Evolutionary conservation across 1,284 basidiomycete genomes (phyloP).

Genomic region (Cryptococcus sp.): DNA sequence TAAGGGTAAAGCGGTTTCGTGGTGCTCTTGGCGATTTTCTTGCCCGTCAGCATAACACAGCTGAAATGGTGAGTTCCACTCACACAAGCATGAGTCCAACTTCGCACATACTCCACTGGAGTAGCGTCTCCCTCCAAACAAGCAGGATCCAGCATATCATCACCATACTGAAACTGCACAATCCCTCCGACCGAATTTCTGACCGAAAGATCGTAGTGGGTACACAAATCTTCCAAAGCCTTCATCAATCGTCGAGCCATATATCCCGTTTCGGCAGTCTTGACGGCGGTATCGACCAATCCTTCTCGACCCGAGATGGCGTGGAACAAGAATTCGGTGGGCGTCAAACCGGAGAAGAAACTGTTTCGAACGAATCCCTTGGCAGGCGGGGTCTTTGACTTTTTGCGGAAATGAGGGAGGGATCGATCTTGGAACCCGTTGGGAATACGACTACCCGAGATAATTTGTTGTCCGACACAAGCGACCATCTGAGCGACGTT

Average conservation of each 20-base stretch:
- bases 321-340: slow-evolving; percentile 98
- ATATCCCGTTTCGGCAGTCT: slow-evolving; percentile 99
- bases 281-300: slow-evolving; percentile 97
- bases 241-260: slow-evolving; percentile 99
- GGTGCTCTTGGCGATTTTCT: slow-evolving; percentile 60
- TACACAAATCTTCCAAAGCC: slow-evolving; percentile 93
- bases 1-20: slow-evolving; percentile 74
- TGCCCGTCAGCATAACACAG: not conserved
- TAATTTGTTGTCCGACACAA: slow-evolving; percentile 99
- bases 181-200: slow-evolving; percentile 91
- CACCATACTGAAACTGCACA: slow-evolving; percentile 97
- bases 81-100: slow-evolving; percentile 83
- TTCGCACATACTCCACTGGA: slow-evolving; percentile 81
- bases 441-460: slow-evolving; percentile 93
- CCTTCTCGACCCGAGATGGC: slow-evolving; percentile 98
- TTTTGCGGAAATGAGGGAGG: slow-evolving; percentile 96
- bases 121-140: slow-evolving; percentile 91
- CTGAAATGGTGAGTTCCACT: slow-evolving; percentile 28
- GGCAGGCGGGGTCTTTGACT: slow-evolving; percentile 91
- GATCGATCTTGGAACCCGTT: slow-evolving; percentile 99
- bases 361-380: slow-evolving; percentile 98
- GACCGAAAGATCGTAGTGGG: slow-evolving; percentile 95
- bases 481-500: slow-evolving; percentile 99
- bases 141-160: slow-evolving; percentile 95
- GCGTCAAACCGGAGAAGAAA: slow-evolving; percentile 90